These are phyloP conservation scores for Phytophthora sansomeana DNA, from an alignment of 352 stramenopile species.

Conservation along the genomic window DNA sequence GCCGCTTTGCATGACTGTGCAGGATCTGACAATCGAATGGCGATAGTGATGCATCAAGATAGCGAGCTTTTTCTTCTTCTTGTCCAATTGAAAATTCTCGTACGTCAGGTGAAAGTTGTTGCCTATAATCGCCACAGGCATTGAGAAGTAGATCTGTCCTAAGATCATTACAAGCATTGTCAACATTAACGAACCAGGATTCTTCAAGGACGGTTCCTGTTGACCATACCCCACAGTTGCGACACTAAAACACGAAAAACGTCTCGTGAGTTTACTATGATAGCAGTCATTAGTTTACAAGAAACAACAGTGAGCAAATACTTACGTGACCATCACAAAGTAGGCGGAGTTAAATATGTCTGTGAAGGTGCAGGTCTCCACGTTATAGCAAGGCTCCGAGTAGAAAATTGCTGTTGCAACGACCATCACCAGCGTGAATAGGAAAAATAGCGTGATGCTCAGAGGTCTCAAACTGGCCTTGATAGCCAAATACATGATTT, in stretches of 20 bases:
- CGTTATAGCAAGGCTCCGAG: slow-evolving; percentile 78
- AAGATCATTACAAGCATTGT: slow-evolving; percentile 78
- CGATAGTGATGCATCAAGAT: slow-evolving; percentile 56
- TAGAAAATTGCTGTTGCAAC: slow-evolving; percentile 81
- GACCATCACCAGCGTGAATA: slow-evolving; percentile 80
- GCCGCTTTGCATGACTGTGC: slow-evolving; percentile 53
- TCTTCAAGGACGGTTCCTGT: slow-evolving; percentile 68
- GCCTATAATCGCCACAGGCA: slow-evolving; percentile 82
- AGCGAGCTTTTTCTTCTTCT: slow-evolving; percentile 64
- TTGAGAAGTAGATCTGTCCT: slow-evolving; percentile 81
- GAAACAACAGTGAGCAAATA: too few relatives aligned
- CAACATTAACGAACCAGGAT: slow-evolving; percentile 55
- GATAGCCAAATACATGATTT: slow-evolving; percentile 66
- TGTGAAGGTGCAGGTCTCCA: slow-evolving; percentile 80
- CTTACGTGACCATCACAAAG: slow-evolving; percentile 88
- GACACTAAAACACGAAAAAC: slow-evolving; percentile 53
- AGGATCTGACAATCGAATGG: slow-evolving; percentile 61
- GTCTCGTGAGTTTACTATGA: background rate
- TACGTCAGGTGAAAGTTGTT: slow-evolving; percentile 77
- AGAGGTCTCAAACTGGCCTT: slow-evolving; percentile 67
- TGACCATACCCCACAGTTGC: slow-evolving; percentile 81
- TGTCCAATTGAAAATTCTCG: slow-evolving; percentile 66
- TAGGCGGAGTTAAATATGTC: slow-evolving; percentile 88
- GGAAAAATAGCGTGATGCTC: slow-evolving; percentile 76
- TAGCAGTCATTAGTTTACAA: too few relatives aligned